phyloP scores from a whole-genome alignment of 345 rosid genomes.

The thale cress (Arabidopsis thaliana) region DNA sequence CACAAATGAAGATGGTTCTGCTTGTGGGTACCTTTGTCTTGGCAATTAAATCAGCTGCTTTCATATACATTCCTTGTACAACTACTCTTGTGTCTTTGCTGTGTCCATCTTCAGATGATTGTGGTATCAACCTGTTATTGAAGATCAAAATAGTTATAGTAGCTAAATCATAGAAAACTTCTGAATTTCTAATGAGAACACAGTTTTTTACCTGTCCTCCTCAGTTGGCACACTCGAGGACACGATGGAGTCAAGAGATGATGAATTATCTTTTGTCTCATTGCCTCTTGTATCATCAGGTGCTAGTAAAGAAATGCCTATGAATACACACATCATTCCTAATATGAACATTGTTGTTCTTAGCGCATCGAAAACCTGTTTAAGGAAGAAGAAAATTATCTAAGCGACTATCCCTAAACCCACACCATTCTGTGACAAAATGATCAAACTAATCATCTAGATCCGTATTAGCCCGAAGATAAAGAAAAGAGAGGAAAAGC shows the following conservation, averaged over 20 bases:
- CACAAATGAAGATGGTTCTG: neutral
- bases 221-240: constrained; percentile 65
- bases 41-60: constrained; percentile 57
- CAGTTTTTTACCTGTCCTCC: constrained; percentile 63
- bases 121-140: constrained; percentile 57
- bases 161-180: neutral
- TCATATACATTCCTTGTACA: constrained; percentile 61
- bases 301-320: constrained; percentile 91
- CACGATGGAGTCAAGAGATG: constrained; percentile 56
- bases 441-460: constrained; percentile 9
- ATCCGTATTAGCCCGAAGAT: neutral
- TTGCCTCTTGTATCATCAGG: constrained; percentile 91
- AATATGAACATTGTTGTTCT: constrained; percentile 95
- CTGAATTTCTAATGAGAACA: neutral
- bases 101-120: constrained; percentile 57
- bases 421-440: neutral
- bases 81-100: constrained; percentile 66
- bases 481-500: constrained; percentile 6
- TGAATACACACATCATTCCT: constrained; percentile 85
- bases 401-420: constrained; percentile 1
- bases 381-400: constrained; percentile 5
- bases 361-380: constrained; percentile 83
- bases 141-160: constrained; percentile 1
- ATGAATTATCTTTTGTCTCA: constrained; percentile 71
- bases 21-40: constrained; percentile 76